Base-by-base conservation (phyloP, 1,284 basidiomycete species). In the Omphalotus olearius region DNA sequence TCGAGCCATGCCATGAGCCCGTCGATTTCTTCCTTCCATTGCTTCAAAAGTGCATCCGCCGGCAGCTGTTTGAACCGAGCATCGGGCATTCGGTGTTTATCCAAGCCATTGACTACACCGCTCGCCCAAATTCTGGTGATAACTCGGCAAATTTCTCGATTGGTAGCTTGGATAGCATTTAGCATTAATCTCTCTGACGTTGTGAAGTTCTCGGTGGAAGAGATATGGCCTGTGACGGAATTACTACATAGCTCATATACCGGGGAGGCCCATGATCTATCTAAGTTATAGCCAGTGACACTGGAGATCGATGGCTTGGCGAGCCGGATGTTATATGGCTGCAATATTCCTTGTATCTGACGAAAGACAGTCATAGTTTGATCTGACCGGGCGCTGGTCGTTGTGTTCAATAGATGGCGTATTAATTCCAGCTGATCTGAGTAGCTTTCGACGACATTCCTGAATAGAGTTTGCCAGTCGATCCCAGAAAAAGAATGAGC, bases 1-100 rank as follows among this genome's bases (percentile, higher is more conserved):
- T 72, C 75, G 17, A 78, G 57, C 75, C 74, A 77, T 0, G 39
- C 45, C 66, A 75, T 72, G 46, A 78, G 55, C 4, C 48, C 56
- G 3, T 63, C 58, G 0, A 71, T 50, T 6, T 67, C 61, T 11
- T 23, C 35, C n/a, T 53, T 54, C 69, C 73, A 74, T 11, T 56
- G 37, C 18, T 39, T 48, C 6, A 60, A 26, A 7, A 69, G 48
- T 10, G 43, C 23, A 5, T 35, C 45, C 6, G 49, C 30, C 23
- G 16, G 1, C 1, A 1, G n/a, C 30, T 5, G 11, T 16, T 23
- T 11, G 11, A n/a, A 5, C 18, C 28, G 30, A 5, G 25, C 14
- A 33, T 28, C 16, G 9, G 30, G 28, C 14, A 41, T 2, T 33
- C 20, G 38, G 17, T 41, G 28, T 26, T 42, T 42, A 33, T 33